phyloP scores from a whole-genome alignment of 257 asterid species.

The Forsythia viridissima region DNA sequence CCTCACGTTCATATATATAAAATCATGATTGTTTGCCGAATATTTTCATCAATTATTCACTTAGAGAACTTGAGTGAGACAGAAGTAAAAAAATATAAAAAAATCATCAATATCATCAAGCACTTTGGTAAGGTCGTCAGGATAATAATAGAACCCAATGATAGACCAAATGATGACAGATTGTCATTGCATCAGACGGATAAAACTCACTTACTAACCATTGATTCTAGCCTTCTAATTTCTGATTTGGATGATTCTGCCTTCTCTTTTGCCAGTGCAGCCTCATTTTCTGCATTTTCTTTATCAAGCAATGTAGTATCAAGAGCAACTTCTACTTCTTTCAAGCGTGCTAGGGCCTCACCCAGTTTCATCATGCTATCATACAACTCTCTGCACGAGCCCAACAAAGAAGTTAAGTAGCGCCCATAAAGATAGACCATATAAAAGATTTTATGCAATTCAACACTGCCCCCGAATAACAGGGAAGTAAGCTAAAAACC shows the following conservation, averaged over 20 bases:
- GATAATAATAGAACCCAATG: background rate
- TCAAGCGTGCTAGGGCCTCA: conserved; percentile 66
- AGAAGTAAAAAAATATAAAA: conserved; percentile 2
- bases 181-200: conserved; percentile 12
- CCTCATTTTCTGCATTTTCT: conserved; percentile 75
- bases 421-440: conserved; percentile 9
- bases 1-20: conserved; percentile 1
- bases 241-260: conserved; percentile 66
- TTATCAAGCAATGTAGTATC: conserved; percentile 70
- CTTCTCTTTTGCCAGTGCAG: conserved; percentile 61
- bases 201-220: conserved; percentile 51
- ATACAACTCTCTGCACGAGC: conserved; percentile 65
- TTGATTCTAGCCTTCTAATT: conserved; percentile 70
- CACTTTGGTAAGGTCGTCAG: conserved; percentile 6
- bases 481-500: background rate
- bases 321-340: conserved; percentile 72
- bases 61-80: background rate
- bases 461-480: conserved; percentile 17
- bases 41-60: conserved; percentile 8
- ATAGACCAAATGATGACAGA: conserved; percentile 8
- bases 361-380: conserved; percentile 77
- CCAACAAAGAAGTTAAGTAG: conserved; percentile 25
- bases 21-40: background rate
- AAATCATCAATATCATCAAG: conserved; percentile 9
- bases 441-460: conserved; percentile 17